Base-by-base conservation (phyloP, 192 early-diverging fungal species). In the Fimicolochytrium jonesii region DNA sequence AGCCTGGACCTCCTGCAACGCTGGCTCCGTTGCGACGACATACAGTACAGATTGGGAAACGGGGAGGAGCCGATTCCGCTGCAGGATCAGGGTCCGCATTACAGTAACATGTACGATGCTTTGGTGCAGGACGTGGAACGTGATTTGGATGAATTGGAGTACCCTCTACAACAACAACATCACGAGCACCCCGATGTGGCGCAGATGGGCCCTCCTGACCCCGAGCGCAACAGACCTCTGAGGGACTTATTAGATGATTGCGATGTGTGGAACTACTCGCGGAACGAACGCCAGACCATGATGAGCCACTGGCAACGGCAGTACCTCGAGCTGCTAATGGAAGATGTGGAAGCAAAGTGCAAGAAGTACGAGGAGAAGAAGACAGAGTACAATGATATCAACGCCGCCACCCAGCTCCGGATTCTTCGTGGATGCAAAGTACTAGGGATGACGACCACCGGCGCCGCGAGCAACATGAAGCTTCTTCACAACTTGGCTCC, bases 361-460 rank as follows among this genome's bases (percentile, higher is more conserved):
- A 22, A 28, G 39, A 42, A 26, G 17, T 58, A 58, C 39, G 42
- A 44, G 20, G 56, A 58, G 25, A 39, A 43, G n/a, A 44, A 26
- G 39, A 25, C 36, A 42, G 56, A 58, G 56, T 58, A 58, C 56
- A 1, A 58, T 17, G 56, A 58, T 25, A 41, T 58, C 2, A 9
- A 20, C 45, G 53, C 17, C 10, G 67, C 59, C 23, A 43, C 36
- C 4, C 59, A 61, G 37, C 68, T 73, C 44, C 59, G 36, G 18
- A 60, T 74, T 39, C 61, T 78, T 0, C 47, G 58, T 25, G 28
- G 59, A 6, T 39, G 54, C 32, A 42, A 70, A 6, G 76, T 86
- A 7, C 71, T 86, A 18, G 85, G 80, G 1, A 77, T 81, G 65
- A 86, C 85, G 1, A 86, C 85, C 22, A 76, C 66, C 13, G 85